A percentile compares a stretch with the other conserved stretches of the same genome.
Conservation (phyloP, 768 basidiomycete species). For the Mrakia frigida region DNA sequence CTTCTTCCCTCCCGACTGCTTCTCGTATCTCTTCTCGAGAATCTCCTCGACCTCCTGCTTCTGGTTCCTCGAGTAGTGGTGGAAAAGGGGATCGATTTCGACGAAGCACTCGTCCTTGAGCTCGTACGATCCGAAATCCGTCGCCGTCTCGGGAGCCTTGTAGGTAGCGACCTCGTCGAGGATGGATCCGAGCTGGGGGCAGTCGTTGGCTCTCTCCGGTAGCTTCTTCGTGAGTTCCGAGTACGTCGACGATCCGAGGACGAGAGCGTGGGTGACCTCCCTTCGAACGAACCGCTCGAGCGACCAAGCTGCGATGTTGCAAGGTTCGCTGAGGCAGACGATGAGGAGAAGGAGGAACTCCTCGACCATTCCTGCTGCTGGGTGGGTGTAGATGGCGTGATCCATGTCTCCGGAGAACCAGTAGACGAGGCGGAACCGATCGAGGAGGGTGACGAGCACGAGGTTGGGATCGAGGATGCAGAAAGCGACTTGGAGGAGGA, state of each 20-base stretch:
- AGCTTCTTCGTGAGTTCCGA: slow-evolving; percentile 87
- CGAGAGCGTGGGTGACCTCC: slow-evolving; percentile 85
- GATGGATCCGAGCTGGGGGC: slow-evolving; percentile 71
- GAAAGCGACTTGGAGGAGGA: slow-evolving; percentile 79
- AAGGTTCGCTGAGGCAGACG: slow-evolving; percentile 75
- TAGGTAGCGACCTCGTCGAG: slow-evolving; percentile 74
- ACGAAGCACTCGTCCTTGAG: slow-evolving; percentile 74
- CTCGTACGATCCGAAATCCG: slow-evolving; percentile 81
- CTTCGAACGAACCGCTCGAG: slow-evolving; percentile 62
- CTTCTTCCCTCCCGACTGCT: slow-evolving; percentile 52
- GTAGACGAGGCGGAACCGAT: slow-evolving; percentile 73
- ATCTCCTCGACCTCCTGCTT: slow-evolving; percentile 83
- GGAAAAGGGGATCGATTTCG: slow-evolving; percentile 92
- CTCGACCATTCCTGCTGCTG: slow-evolving; percentile 84
- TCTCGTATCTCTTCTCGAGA: slow-evolving; percentile 60
- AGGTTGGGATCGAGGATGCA: slow-evolving; percentile 66
- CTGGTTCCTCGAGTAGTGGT: slow-evolving; percentile 89
- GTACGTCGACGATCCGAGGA: slow-evolving; percentile 78
- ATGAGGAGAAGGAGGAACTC: slow-evolving; percentile 85
- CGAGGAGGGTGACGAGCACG: slow-evolving; percentile 78
- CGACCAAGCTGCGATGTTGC: slow-evolving; percentile 63
- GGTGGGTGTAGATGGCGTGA: slow-evolving; percentile 61
- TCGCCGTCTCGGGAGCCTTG: slow-evolving; percentile 64
- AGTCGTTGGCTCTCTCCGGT: slow-evolving; percentile 81
- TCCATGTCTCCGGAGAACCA: slow-evolving; percentile 59